Conservation (phyloP, 306 rosid species). For the Hylodesmum podocarpum region DNA sequence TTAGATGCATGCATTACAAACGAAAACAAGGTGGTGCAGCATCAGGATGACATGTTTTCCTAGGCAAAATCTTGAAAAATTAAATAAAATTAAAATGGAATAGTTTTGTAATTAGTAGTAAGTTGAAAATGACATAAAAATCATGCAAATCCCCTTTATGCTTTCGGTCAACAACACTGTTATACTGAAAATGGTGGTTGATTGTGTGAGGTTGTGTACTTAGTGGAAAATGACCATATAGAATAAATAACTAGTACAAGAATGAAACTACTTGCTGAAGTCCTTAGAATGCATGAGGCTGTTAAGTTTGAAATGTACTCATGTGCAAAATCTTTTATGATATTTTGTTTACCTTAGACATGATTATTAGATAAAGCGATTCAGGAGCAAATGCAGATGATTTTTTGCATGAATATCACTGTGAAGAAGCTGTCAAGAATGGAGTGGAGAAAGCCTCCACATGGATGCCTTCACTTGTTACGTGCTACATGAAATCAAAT, state of each 20-base stretch:
- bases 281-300: not conserved
- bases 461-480: constrained; percentile 13
- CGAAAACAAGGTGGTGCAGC: too few relatives aligned
- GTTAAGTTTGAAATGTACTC: constrained; percentile 5
- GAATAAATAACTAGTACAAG: not conserved
- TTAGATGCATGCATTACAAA: too few relatives aligned
- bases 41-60: not conserved
- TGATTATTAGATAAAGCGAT: constrained; percentile 48
- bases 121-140: not conserved
- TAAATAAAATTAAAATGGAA: not conserved
- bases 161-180: not conserved
- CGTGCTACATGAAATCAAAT: constrained; percentile 23
- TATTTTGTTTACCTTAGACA: not conserved
- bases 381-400: constrained; percentile 43
- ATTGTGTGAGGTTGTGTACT: not conserved
- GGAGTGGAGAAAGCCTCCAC: constrained; percentile 47
- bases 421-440: constrained; percentile 29
- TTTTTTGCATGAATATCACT: constrained; percentile 35
- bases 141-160: not conserved
- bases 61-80: not conserved
- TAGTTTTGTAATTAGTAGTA: not conserved
- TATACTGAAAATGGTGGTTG: not conserved
- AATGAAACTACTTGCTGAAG: not conserved
- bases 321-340: not conserved
- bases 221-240: not conserved